Evolutionary conservation across 2,329 filamentous ascomycete species (phyloP).

Genomic region (Harringtonia aguacate): DNA sequence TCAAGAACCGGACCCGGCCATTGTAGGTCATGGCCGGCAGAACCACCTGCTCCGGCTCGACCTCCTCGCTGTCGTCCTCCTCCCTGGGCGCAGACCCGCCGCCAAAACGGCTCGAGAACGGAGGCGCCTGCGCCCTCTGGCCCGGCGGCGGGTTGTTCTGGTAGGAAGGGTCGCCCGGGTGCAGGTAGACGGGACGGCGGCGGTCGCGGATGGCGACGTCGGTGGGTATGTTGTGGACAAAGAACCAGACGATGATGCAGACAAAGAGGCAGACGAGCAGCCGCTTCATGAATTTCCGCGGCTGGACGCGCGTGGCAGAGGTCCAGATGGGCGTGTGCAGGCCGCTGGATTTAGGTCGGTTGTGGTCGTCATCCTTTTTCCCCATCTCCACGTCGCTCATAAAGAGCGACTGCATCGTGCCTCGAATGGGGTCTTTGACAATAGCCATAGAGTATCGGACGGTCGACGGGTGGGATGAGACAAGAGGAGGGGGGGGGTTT

Average conservation of each 20-base stretch:
- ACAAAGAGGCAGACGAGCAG: slow-evolving; percentile 34
- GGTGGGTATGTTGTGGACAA: slow-evolving; percentile 52
- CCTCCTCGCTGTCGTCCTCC: neutral
- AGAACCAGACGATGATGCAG: slow-evolving; percentile 46
- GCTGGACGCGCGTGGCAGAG: slow-evolving; percentile 18
- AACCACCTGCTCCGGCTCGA: neutral
- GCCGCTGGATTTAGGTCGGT: slow-evolving; percentile 14
- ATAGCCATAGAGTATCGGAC: too few species aligned
- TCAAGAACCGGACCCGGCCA: slow-evolving; percentile 58
- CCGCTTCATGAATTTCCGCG: slow-evolving; percentile 44
- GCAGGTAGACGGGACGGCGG: slow-evolving; percentile 26
- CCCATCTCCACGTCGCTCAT: slow-evolving; percentile 43
- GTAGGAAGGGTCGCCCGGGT: slow-evolving; percentile 7
- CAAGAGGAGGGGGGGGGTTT: too few species aligned
- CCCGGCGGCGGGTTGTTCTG: neutral
- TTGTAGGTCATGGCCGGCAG: slow-evolving; percentile 42
- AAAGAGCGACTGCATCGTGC: slow-evolving; percentile 34
- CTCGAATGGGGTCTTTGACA: too few species aligned
- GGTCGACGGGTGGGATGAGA: too few species aligned
- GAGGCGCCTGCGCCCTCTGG: neutral
- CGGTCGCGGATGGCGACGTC: slow-evolving; percentile 26
- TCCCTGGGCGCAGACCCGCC: neutral
- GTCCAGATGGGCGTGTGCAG: neutral
- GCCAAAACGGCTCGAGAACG: neutral
- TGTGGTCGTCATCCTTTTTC: slow-evolving; percentile 50